A percentile compares a stretch with the other conserved stretches of the same genome.
phyloP scores from a whole-genome alignment of 257 asterid species.

The Jasminum sambac region DNA sequence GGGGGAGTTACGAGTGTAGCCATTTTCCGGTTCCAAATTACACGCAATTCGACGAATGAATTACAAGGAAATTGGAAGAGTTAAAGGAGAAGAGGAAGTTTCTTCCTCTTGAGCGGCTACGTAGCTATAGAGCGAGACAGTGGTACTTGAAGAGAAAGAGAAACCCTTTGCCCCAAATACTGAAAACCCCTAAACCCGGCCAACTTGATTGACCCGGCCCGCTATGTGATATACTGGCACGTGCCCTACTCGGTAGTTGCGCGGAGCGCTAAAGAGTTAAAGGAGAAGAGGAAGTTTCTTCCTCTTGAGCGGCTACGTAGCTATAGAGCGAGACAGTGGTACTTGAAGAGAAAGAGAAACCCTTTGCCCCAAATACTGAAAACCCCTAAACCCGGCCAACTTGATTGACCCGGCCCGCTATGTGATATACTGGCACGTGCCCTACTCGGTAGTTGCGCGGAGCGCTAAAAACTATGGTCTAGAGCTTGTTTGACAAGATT shows the following conservation, averaged over 20 bases:
- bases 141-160: conserved; percentile 27
- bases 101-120: conserved; percentile 31
- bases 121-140: neutral
- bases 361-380: conserved; percentile 41
- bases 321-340: neutral
- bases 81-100: conserved; percentile 32
- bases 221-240: neutral
- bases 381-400: conserved; percentile 42
- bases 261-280: too few species aligned
- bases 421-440: neutral
- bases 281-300: conserved; percentile 36
- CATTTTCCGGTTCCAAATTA: conserved; percentile 38
- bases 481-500: too few species aligned
- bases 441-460: neutral
- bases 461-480: too few species aligned
- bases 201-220: conserved; percentile 32
- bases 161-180: conserved; percentile 50
- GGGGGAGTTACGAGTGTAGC: conserved; percentile 54
- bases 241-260: neutral
- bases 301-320: conserved; percentile 27
- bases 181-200: conserved; percentile 47
- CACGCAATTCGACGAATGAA: neutral
- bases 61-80: neutral
- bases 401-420: conserved; percentile 34
- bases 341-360: conserved; percentile 41